Percentiles rank a stretch among this genome's conserved stretches.
Evolutionary conservation across 202 grass and related monocot species (phyloP).

Genomic region (Setaria viridis): DNA sequence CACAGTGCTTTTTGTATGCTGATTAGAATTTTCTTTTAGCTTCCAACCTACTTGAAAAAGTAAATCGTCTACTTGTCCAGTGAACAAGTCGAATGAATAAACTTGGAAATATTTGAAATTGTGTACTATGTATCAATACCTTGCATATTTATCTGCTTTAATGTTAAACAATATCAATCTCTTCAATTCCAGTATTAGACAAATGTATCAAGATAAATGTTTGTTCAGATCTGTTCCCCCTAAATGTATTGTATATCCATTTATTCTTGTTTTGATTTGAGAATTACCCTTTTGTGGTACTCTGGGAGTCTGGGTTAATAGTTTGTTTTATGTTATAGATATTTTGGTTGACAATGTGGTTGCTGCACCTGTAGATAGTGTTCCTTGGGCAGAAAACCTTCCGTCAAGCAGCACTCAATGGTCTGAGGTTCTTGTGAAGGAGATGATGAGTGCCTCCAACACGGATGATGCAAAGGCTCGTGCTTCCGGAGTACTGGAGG

Average conservation of each 20-base stretch:
- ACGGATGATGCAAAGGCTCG: constrained; percentile 59
- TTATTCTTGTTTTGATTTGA: neutral
- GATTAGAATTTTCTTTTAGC: neutral
- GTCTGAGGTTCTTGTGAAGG: constrained; percentile 79
- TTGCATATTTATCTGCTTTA: neutral
- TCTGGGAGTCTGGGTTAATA: neutral
- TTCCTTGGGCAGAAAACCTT: constrained; percentile 24
- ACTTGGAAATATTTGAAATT: neutral
- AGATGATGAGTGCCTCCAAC: constrained; percentile 56
- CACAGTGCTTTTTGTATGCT: neutral
- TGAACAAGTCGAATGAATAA: neutral
- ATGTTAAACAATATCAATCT: neutral
- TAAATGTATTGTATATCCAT: neutral
- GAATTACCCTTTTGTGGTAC: too few relatives aligned
- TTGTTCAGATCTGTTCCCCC: neutral
- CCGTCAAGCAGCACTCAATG: constrained; percentile 58
- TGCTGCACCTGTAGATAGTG: constrained; percentile 33
- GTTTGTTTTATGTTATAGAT: constrained; percentile 30
- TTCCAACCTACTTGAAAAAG: neutral
- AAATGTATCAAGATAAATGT: neutral
- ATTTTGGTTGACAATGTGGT: constrained; percentile 34
- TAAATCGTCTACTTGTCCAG: neutral
- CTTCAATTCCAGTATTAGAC: neutral
- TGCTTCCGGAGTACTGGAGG: constrained; percentile 63
- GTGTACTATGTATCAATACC: neutral